A percentile compares a stretch with the other conserved stretches of the same genome.
Evolutionary conservation across 2,329 filamentous ascomycete genomes (phyloP).

Genomic region (Botrytis hyacinthi): DNA sequence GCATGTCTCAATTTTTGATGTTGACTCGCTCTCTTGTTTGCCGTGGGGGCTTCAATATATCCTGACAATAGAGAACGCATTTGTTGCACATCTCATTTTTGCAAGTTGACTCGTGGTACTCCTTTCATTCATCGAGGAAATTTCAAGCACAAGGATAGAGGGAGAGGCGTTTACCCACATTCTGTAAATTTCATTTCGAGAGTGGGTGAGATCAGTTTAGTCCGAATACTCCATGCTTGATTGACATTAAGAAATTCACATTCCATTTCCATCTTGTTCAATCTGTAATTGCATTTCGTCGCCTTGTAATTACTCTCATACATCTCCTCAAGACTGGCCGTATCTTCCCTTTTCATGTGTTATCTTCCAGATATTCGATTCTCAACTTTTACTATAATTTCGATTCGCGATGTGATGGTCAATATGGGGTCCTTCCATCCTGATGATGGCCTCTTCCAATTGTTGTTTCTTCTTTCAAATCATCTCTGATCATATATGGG

Average conservation of each 20-base stretch:
- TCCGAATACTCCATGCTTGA: background rate
- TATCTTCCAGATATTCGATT: background rate
- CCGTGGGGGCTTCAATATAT: background rate
- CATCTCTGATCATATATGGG: background rate
- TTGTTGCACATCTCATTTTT: background rate
- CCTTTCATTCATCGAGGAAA: background rate
- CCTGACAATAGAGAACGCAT: background rate
- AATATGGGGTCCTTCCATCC: background rate
- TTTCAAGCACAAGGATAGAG: background rate
- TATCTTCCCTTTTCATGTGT: background rate
- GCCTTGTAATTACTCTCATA: background rate
- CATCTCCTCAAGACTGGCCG: background rate
- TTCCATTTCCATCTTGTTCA: background rate
- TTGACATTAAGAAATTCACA: background rate
- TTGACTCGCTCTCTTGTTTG: background rate
- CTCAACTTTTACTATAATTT: background rate
- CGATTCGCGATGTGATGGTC: background rate
- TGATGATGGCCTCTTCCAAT: background rate
- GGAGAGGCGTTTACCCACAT: background rate
- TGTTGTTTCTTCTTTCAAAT: no score
- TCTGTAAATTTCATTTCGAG: background rate
- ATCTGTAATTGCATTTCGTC: background rate
- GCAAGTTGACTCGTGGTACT: background rate
- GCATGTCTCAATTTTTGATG: background rate
- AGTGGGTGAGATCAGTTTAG: background rate